Conservation (phyloP, 2,329 filamentous ascomycete genomes). For the Colletotrichum tabaci region DNA sequence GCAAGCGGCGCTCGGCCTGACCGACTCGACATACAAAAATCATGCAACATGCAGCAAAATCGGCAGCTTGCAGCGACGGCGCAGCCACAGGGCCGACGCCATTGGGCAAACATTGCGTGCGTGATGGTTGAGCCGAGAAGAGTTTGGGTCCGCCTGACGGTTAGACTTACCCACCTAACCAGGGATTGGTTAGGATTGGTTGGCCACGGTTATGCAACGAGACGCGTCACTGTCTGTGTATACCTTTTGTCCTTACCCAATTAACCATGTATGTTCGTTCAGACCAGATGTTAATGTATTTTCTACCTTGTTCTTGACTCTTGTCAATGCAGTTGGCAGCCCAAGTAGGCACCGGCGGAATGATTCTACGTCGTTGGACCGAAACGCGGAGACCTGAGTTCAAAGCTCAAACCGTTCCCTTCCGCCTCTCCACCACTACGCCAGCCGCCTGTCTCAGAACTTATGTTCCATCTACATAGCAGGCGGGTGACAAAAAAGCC, state of each 20-base stretch:
- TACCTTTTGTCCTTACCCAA: too few species aligned
- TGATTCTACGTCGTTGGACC: not conserved
- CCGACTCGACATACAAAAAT: not conserved
- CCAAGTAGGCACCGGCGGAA: not conserved
- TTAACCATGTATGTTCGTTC: not conserved
- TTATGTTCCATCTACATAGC: not conserved
- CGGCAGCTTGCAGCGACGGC: not conserved
- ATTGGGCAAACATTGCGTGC: not conserved
- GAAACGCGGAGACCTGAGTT: not conserved
- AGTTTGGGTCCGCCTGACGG: not conserved
- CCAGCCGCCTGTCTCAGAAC: too few species aligned
- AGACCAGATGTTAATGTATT: not conserved
- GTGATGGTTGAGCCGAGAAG: constrained; percentile 4
- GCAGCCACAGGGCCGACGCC: not conserved
- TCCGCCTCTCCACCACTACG: not conserved
- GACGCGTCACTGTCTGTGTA: not conserved
- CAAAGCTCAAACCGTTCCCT: not conserved
- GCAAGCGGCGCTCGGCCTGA: not conserved
- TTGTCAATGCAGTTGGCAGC: not conserved
- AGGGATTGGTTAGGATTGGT: not conserved
- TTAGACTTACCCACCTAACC: not conserved
- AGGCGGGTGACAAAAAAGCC: too few species aligned
- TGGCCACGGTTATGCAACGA: not conserved
- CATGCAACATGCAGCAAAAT: not conserved
- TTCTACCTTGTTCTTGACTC: not conserved